These are phyloP conservation scores for Kandelia obovata DNA, from an alignment of 345 rosid species.

Conservation along the genomic window DNA sequence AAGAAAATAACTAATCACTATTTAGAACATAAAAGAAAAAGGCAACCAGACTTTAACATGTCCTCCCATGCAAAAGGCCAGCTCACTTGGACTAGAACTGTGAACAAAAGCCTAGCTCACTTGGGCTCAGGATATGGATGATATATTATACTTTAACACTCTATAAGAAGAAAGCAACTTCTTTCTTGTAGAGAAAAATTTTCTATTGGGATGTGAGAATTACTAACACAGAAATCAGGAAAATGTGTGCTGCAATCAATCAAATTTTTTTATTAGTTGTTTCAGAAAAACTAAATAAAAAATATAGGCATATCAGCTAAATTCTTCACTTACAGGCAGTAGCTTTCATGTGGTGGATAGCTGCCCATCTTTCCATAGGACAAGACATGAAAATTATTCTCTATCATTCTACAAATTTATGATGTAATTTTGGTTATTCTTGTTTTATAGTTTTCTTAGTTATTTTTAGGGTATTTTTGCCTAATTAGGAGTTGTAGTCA, in stretches of 20 bases:
- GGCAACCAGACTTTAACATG: not conserved
- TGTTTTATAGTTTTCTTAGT: too few species aligned
- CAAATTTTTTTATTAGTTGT: not conserved
- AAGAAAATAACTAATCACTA: not conserved
- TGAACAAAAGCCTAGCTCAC: too few species aligned
- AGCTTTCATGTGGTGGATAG: too few species aligned
- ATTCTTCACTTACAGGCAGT: not conserved
- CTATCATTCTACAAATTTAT: too few species aligned
- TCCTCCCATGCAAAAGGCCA: too few species aligned
- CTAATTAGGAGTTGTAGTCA: too few species aligned
- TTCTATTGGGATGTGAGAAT: not conserved
- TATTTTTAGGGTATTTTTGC: too few species aligned
- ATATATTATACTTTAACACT: not conserved
- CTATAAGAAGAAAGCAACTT: not conserved
- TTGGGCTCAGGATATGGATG: too few species aligned
- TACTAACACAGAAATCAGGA: not conserved
- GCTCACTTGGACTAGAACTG: too few species aligned
- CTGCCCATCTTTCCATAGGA: too few species aligned
- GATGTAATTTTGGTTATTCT: too few species aligned
- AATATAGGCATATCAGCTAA: not conserved
- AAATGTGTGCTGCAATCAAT: not conserved
- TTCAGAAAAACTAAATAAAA: not conserved
- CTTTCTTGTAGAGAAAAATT: not conserved
- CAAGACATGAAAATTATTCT: too few species aligned
- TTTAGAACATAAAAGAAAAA: not conserved